Base-by-base conservation (phyloP, 2,329 filamentous ascomycete species). In the Talaromyces islandicus region DNA sequence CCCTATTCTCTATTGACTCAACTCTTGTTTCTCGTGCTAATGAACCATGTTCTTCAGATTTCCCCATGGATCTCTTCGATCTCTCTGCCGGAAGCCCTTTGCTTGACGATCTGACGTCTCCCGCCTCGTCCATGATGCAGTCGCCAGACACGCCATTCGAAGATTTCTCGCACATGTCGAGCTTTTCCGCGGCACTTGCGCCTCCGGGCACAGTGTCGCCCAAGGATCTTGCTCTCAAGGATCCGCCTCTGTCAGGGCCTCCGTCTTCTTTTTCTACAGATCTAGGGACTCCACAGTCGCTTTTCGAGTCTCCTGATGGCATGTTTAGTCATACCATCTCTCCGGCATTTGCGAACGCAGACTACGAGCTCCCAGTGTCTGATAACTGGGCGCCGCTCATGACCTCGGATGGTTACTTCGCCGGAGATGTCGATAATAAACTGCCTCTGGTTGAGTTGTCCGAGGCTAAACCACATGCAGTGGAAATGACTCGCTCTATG, bases 231-330 rank as follows among this genome's bases (percentile, higher is more conserved):
- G 78, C 88, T 66, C 80, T 92, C 67, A 46, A 46, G 21, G 43
- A 46, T 84, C 86, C 66, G 85, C 86, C 14, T 21, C 24, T 29
- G 69, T 95, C 91, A 63, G 86, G 91, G 41, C 92, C 92, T 30
- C 90, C 90, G 70, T 96, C 92, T 2, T 83, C 88, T 53, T 87
- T 90, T 35, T 86, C 94, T 71, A 96, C 92, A 38, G 87, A 91
- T 64, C 71, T 96, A 75, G 96, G 91, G 60, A 94, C 92, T 62
- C 92, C 92, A 51, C 88, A 86, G 69, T 62, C 60, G 5, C 25
- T 48, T 11, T 84, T 89, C 70, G 89, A 88, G 68, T 95, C 91
- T 57, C 91, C 91, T 11, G 88, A 69, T 11, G 59, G 35, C n/a
- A 11, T 61, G 24, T 87, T 88, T 69, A 83, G 82, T 71, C 91